Evolutionary conservation across 2,329 filamentous ascomycete species (phyloP).

Genomic region (Tolypocladium nubicola): DNA sequence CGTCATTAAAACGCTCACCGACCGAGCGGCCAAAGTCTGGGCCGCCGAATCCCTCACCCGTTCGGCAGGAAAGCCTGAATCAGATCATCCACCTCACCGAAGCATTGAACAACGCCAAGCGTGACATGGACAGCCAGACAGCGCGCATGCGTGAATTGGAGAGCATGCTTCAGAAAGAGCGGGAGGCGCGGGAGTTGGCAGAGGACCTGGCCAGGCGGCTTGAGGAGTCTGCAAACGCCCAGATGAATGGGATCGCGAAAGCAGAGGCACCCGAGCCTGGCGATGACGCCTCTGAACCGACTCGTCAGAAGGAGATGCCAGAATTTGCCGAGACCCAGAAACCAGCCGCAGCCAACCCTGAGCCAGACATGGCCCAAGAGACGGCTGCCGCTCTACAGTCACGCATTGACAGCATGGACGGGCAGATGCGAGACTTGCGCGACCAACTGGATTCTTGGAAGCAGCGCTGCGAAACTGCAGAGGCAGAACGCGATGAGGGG

Average conservation of each 20-base stretch:
- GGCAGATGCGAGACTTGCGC: conserved; percentile 73
- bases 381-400: conserved; percentile 37
- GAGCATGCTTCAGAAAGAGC: conserved; percentile 60
- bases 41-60: conserved; percentile 43
- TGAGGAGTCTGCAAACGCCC: conserved; percentile 37
- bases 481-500: conserved; percentile 62
- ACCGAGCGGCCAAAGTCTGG: conserved; percentile 62
- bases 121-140: conserved; percentile 76
- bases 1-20: conserved; percentile 62
- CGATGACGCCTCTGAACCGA: conserved; percentile 3
- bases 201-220: conserved; percentile 71
- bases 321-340: conserved; percentile 9
- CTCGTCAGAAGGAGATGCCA: background rate
- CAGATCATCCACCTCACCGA: conserved; percentile 81
- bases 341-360: background rate
- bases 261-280: conserved; percentile 12
- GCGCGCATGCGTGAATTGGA: conserved; percentile 74
- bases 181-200: conserved; percentile 69
- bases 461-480: conserved; percentile 67
- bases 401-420: conserved; percentile 64
- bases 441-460: conserved; percentile 71
- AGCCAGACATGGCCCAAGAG: conserved; percentile 9
- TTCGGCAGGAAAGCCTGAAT: conserved; percentile 48
- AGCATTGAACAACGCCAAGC: conserved; percentile 71
- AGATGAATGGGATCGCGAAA: conserved; percentile 17